A percentile compares a stretch with the other conserved stretches of the same genome.
Conservation (phyloP, 495 filamentous ascomycete genomes). For the Hypoxylon lenormandii region DNA sequence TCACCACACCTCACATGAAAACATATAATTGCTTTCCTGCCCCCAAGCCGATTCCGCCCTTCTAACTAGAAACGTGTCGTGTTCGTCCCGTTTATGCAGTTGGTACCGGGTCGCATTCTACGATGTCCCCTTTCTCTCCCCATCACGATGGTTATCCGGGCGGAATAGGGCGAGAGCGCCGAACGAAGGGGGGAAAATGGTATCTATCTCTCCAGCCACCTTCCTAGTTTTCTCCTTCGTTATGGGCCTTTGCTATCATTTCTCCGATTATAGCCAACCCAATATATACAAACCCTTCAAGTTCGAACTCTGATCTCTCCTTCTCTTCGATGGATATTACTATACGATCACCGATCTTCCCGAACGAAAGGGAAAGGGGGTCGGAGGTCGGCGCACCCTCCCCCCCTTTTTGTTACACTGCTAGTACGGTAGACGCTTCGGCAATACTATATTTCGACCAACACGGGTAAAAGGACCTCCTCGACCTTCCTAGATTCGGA, state of each 20-base stretch:
- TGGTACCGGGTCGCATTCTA: constrained; percentile 46
- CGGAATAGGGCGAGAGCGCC: constrained; percentile 17
- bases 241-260: not conserved
- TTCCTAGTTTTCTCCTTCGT: constrained; percentile 8
- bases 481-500: constrained; percentile 7
- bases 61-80: constrained; percentile 29
- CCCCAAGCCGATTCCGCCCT: constrained; percentile 17
- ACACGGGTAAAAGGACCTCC: not conserved
- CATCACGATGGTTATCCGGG: constrained; percentile 20
- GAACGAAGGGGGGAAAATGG: constrained; percentile 19
- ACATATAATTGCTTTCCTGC: constrained; percentile 41
- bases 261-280: not conserved
- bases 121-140: constrained; percentile 16
- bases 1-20: constrained; percentile 41
- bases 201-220: not conserved
- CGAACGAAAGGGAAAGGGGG: constrained; percentile 3
- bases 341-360: constrained; percentile 18
- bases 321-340: not conserved
- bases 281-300: constrained; percentile 8
- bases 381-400: constrained; percentile 8
- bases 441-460: constrained; percentile 19
- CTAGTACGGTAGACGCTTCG: constrained; percentile 18
- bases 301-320: not conserved
- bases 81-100: constrained; percentile 38
- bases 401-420: constrained; percentile 21